Percentiles rank a stretch among this genome's conserved stretches.
phyloP scores from a whole-genome alignment of 768 basidiomycete species.

The Tricholoma sp. region DNA sequence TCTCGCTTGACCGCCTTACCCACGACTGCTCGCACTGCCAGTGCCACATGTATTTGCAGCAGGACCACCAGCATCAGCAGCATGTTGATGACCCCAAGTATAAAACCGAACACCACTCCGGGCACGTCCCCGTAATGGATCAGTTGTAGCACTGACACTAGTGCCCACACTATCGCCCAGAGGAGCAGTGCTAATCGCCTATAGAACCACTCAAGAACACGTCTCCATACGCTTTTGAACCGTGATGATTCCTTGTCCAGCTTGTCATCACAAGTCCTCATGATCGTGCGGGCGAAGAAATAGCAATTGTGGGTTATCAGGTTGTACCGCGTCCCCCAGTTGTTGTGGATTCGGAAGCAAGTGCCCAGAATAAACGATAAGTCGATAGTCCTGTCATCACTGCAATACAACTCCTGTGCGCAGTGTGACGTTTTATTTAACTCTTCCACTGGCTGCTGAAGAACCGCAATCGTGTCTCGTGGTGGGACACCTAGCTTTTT shows the following conservation, averaged over 20 bases:
- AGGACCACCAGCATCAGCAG: not conserved
- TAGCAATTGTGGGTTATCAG: not conserved
- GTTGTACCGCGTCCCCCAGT: not conserved
- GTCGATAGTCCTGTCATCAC: not conserved
- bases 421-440: not conserved
- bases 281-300: not conserved
- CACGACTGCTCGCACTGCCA: not conserved
- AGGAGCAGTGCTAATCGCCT: not conserved
- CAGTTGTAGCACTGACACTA: not conserved
- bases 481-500: not conserved
- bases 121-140: no score
- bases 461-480: not conserved
- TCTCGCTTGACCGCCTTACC: not conserved
- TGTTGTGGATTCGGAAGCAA: not conserved
- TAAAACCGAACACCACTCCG: not conserved
- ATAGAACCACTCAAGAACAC: not conserved
- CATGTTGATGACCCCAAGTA: not conserved
- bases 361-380: not conserved
- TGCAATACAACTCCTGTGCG: not conserved
- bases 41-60: not conserved
- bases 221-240: not conserved
- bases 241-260: not conserved
- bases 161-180: not conserved
- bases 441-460: not conserved
- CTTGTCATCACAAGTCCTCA: not conserved